phyloP scores from a whole-genome alignment of 345 rosid species.

The Citrus sp. region DNA sequence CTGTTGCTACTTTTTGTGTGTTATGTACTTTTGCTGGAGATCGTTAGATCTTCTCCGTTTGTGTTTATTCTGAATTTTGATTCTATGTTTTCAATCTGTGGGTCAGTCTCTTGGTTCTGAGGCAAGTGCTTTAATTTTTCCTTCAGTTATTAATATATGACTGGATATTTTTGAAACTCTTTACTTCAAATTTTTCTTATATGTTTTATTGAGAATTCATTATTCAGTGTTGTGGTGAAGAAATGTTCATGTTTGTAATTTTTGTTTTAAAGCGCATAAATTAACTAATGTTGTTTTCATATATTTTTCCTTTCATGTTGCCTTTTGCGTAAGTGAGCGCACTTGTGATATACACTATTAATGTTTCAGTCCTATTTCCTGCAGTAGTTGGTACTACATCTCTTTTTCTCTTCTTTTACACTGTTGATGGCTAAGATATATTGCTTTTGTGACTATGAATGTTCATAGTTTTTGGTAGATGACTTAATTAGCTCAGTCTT shows the following conservation, averaged over 20 bases:
- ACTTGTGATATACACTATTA: not conserved
- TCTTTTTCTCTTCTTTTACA: not conserved
- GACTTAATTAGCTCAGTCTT: not conserved
- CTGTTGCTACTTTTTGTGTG: not conserved
- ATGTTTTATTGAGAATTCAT: not conserved
- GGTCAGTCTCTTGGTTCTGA: not conserved
- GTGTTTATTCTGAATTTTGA: not conserved
- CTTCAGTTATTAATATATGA: not conserved
- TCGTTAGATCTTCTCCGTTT: conserved; percentile 10
- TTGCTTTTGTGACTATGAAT: not conserved
- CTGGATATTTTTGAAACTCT: not conserved
- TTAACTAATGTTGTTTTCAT: not conserved
- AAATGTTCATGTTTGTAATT: not conserved
- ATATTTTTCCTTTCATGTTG: no score
- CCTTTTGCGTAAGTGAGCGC: not conserved
- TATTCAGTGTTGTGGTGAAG: not conserved
- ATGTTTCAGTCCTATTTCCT: not conserved
- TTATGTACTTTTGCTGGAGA: not conserved
- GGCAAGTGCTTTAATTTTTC: not conserved
- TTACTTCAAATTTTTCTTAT: not conserved
- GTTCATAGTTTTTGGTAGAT: not conserved
- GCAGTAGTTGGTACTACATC: not conserved
- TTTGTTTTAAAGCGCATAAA: not conserved
- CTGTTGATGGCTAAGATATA: not conserved
- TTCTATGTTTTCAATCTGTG: not conserved